These are phyloP conservation scores for Pyricularia grisea DNA, from an alignment of 2,329 filamentous ascomycete genomes.

Conservation along the genomic window DNA sequence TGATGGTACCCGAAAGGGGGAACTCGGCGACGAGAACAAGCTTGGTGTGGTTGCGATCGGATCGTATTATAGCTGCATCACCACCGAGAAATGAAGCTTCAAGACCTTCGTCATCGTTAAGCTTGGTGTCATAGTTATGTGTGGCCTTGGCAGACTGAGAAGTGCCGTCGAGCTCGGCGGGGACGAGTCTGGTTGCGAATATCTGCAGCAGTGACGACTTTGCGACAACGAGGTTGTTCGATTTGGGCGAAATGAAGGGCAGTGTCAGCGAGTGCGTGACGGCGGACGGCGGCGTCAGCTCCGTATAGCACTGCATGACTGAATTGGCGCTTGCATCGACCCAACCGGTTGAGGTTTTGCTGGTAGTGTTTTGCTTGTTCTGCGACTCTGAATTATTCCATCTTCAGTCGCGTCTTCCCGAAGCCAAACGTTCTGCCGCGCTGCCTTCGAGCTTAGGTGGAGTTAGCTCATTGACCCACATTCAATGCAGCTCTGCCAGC, in stretches of 20 bases:
- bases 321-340: slow-evolving; percentile 1
- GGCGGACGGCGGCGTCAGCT: slow-evolving; percentile 87
- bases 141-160: slow-evolving; percentile 21
- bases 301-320: slow-evolving; percentile 92
- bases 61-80: slow-evolving; percentile 50
- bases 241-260: slow-evolving; percentile 65
- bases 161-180: slow-evolving; percentile 50
- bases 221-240: slow-evolving; percentile 81
- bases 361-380: not conserved
- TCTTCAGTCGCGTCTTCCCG: not conserved
- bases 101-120: slow-evolving; percentile 52
- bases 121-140: slow-evolving; percentile 40
- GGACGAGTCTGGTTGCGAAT: slow-evolving; percentile 63
- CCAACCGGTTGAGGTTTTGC: not conserved
- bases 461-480: not conserved
- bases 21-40: slow-evolving; percentile 81
- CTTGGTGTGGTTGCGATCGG: slow-evolving; percentile 62
- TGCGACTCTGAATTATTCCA: not conserved
- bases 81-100: slow-evolving; percentile 57
- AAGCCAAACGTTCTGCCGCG: not conserved
- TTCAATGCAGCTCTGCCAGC: not conserved
- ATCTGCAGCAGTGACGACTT: slow-evolving; percentile 91
- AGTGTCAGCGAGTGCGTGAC: slow-evolving; percentile 80
- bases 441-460: not conserved
- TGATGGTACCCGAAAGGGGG: slow-evolving; percentile 73